Percentiles rank a stretch among this genome's conserved stretches.
Conservation (phyloP, 1,139 yeast species). For the Groenewaldozyma sp. region DNA sequence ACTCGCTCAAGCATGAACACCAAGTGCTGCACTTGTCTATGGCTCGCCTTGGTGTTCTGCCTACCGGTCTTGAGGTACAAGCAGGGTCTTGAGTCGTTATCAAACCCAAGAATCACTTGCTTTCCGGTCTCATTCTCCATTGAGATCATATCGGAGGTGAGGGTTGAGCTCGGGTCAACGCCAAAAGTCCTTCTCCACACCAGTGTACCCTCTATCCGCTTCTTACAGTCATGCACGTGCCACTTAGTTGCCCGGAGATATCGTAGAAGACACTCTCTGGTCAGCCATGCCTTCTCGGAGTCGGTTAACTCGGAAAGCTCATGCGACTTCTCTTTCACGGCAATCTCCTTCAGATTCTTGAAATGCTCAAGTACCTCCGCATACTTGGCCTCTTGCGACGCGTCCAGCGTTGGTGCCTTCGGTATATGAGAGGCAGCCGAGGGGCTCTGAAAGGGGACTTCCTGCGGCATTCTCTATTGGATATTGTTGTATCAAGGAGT, state of each 20-base stretch:
- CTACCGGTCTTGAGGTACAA: constrained; percentile 83
- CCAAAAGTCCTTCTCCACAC: constrained; percentile 95
- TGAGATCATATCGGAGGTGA: constrained; percentile 55
- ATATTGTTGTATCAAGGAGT: no score
- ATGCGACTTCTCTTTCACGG: constrained; percentile 31
- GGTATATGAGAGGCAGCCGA: constrained; percentile 41
- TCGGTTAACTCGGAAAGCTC: constrained; percentile 36
- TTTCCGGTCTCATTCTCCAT: constrained; percentile 82
- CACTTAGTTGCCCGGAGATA: constrained; percentile 89
- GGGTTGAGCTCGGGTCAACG: constrained; percentile 46
- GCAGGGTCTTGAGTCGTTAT: constrained; percentile 82
- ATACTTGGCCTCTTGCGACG: constrained; percentile 52
- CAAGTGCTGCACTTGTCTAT: constrained; percentile 83
- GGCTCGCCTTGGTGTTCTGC: constrained; percentile 82
- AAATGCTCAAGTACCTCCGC: constrained; percentile 51
- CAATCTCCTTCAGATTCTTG: constrained; percentile 36
- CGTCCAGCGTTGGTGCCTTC: constrained; percentile 37
- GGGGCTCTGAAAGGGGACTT: constrained; percentile 24
- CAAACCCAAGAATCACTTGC: constrained; percentile 80
- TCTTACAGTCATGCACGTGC: constrained; percentile 60
- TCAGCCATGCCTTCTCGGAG: constrained; percentile 80
- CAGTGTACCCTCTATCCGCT: constrained; percentile 63
- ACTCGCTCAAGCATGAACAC: constrained; percentile 87
- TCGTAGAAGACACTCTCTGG: constrained; percentile 79
- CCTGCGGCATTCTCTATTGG: no score